phyloP scores from a whole-genome alignment of 2,329 filamentous ascomycete genomes.

The Blastomyces percursus region DNA sequence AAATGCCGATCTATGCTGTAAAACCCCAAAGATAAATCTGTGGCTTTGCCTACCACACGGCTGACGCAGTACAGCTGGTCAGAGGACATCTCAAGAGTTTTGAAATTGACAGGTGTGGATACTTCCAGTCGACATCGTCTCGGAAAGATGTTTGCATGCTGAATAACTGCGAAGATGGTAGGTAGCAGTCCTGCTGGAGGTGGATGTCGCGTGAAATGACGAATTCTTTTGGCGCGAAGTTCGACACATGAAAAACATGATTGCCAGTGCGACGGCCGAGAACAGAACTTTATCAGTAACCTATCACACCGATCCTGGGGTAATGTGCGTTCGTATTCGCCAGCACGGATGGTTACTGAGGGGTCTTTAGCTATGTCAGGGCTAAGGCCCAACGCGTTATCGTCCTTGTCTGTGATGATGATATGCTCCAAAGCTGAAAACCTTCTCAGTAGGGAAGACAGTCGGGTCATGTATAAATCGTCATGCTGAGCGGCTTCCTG shows the following conservation, averaged over 20 bases:
- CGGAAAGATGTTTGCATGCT: background rate
- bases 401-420: background rate
- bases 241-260: background rate
- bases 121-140: background rate
- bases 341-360: background rate
- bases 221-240: background rate
- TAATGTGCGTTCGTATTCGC: background rate
- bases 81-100: background rate
- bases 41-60: background rate
- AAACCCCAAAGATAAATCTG: background rate
- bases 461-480: background rate
- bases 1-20: background rate
- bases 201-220: background rate
- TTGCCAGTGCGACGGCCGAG: background rate
- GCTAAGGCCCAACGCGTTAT: background rate
- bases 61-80: background rate
- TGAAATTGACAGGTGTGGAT: background rate
- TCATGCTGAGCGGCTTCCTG: background rate
- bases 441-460: background rate
- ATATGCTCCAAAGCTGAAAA: background rate
- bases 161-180: background rate
- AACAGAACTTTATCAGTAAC: background rate
- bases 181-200: background rate
- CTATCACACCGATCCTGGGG: background rate
- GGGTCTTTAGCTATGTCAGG: background rate